Evolutionary conservation across 2,329 filamentous ascomycete genomes (phyloP).

Genomic region (Metarhizium brunneum): DNA sequence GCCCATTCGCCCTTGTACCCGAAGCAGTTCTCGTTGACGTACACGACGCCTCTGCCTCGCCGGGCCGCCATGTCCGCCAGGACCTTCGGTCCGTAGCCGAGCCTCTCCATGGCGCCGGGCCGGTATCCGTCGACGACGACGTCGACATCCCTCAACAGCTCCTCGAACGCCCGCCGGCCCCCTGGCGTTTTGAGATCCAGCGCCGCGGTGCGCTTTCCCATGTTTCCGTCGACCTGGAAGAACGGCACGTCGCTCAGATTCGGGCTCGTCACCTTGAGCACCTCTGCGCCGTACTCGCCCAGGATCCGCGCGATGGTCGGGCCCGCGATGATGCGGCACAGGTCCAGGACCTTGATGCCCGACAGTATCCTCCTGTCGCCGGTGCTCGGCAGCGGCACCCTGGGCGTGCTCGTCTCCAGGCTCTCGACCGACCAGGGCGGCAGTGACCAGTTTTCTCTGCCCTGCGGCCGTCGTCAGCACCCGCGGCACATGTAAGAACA

Average conservation of each 20-base stretch:
- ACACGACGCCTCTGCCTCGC: conserved; percentile 54
- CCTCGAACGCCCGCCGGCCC: conserved; percentile 48
- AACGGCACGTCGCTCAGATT: conserved; percentile 62
- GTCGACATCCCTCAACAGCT: conserved; percentile 52
- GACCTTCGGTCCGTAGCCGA: conserved; percentile 52
- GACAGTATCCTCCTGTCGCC: conserved; percentile 27
- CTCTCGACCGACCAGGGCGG: conserved; percentile 40
- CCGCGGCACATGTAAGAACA: too few species aligned
- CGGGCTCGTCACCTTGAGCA: conserved; percentile 62
- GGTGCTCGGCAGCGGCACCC: conserved; percentile 25
- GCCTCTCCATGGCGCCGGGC: conserved; percentile 51
- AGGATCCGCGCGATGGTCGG: conserved; percentile 63
- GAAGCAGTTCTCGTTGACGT: conserved; percentile 65
- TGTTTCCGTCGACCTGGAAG: conserved; percentile 64
- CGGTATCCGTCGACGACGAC: conserved; percentile 61
- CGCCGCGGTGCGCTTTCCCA: conserved; percentile 58
- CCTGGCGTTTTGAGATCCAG: conserved; percentile 48
- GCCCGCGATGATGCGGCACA: conserved; percentile 68
- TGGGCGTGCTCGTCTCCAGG: conserved; percentile 41
- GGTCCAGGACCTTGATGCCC: conserved; percentile 64
- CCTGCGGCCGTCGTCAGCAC: conserved; percentile 26
- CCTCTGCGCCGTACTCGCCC: conserved; percentile 66
- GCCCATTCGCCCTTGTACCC: conserved; percentile 53
- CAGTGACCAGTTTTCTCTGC: conserved; percentile 27
- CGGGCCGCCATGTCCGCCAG: conserved; percentile 42